phyloP scores from a whole-genome alignment of 768 basidiomycete species.

The Terana coerulea region DNA sequence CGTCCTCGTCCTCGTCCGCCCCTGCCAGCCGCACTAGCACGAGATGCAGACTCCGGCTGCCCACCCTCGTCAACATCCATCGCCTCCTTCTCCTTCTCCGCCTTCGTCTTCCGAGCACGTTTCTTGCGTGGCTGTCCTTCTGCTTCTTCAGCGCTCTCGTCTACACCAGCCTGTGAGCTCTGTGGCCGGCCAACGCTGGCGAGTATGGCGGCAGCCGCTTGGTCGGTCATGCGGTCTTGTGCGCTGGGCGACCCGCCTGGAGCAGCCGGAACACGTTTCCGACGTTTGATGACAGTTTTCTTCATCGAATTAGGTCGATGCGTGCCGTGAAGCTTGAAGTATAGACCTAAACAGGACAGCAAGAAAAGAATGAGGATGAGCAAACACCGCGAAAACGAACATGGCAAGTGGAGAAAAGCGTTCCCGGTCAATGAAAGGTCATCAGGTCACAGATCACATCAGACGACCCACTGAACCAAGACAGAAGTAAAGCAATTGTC shows the following conservation, averaged over 20 bases:
- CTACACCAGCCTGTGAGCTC: slow-evolving; percentile 34
- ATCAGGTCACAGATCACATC: too few species aligned
- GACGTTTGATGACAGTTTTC: slow-evolving; percentile 96
- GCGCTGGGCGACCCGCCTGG: slow-evolving; percentile 30
- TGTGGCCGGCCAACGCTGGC: slow-evolving; percentile 70
- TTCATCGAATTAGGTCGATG: slow-evolving; percentile 99
- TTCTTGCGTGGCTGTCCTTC: slow-evolving; percentile 51
- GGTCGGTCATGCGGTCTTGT: slow-evolving; percentile 63
- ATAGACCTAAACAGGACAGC: slow-evolving; percentile 60
- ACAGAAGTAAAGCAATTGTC: too few species aligned
- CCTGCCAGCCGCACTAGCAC: not conserved
- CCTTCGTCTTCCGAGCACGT: slow-evolving; percentile 36
- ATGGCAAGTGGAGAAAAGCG: not conserved
- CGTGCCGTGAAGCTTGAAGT: slow-evolving; percentile 97
- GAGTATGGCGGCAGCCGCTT: slow-evolving; percentile 85
- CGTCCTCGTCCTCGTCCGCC: slow-evolving; percentile 5
- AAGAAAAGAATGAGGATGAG: slow-evolving; percentile 8
- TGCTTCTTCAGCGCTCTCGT: slow-evolving; percentile 39
- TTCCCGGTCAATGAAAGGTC: not conserved
- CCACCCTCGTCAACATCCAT: slow-evolving; percentile 51
- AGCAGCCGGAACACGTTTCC: slow-evolving; percentile 95
- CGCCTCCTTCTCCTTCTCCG: slow-evolving; percentile 35
- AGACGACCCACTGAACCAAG: too few species aligned
- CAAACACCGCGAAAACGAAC: not conserved
- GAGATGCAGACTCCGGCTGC: not conserved